Evolutionary conservation across 2,329 filamentous ascomycete species (phyloP).

Genomic region (Thielaviopsis populi): DNA sequence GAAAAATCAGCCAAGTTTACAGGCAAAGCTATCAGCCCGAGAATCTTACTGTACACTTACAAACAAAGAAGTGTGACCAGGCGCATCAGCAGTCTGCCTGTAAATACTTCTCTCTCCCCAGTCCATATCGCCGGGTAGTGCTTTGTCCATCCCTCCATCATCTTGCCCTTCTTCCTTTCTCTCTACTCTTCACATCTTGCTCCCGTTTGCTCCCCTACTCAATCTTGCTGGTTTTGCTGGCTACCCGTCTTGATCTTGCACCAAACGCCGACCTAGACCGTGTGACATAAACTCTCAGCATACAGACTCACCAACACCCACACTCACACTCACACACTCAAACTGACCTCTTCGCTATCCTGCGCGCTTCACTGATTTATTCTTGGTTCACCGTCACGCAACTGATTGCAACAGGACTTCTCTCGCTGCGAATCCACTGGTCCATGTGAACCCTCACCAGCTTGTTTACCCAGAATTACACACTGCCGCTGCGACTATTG

Average conservation of each 20-base stretch:
- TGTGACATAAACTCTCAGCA: not conserved
- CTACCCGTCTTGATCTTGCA: not conserved
- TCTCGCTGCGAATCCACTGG: too few relatives aligned
- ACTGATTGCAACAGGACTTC: too few relatives aligned
- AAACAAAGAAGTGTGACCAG: not conserved
- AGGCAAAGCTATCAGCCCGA: not conserved
- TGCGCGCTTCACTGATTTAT: not conserved
- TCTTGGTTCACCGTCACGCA: too few relatives aligned
- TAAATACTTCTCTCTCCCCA: not conserved
- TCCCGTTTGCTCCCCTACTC: not conserved
- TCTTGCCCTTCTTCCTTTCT: slow-evolving; percentile 7
- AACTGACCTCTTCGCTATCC: not conserved
- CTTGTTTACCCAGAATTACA: not conserved
- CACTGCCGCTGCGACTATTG: not conserved
- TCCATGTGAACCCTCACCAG: too few relatives aligned
- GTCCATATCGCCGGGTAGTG: not conserved
- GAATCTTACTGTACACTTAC: not conserved
- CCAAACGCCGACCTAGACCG: not conserved
- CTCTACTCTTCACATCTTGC: not conserved
- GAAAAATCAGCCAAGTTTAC: not conserved
- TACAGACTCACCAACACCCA: not conserved
- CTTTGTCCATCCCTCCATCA: not conserved
- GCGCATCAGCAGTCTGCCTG: not conserved
- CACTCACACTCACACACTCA: not conserved
- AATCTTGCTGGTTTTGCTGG: not conserved